Conservation (phyloP, 441 rosid genomes). For the Brassica hybrid region DNA sequence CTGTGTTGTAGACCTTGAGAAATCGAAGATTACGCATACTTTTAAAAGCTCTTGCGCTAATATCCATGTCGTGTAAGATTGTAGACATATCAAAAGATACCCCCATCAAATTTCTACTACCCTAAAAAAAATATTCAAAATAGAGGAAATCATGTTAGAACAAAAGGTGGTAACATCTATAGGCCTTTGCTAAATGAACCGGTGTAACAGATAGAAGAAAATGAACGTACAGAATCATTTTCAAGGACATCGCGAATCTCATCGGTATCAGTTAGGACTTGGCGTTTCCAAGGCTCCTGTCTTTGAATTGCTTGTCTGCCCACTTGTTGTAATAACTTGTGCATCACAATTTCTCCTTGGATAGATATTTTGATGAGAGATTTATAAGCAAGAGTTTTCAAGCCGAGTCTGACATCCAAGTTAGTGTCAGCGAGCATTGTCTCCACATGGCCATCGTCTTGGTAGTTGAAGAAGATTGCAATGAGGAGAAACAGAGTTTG, state of each 20-base stretch:
- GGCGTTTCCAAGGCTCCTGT: conserved; percentile 6
- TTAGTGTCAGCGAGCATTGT: not conserved
- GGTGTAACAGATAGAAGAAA: not conserved
- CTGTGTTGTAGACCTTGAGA: not conserved
- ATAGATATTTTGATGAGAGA: not conserved
- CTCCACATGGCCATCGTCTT: not conserved
- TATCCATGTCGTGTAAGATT: not conserved
- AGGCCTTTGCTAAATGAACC: not conserved
- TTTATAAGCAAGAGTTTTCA: not conserved
- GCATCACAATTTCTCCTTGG: conserved; percentile 8
- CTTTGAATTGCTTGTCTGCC: not conserved
- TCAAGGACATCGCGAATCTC: conserved; percentile 20
- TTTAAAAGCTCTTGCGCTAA: not conserved
- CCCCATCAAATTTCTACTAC: not conserved
- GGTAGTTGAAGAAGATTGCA: conserved; percentile 12
- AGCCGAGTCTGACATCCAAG: not conserved
- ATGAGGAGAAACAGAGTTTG: not conserved
- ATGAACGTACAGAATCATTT: conserved; percentile 6
- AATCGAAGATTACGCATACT: conserved; percentile 4
- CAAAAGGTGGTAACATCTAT: not conserved
- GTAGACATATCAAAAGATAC: conserved; percentile 11
- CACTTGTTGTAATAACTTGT: conserved; percentile 23
- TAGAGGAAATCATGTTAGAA: not conserved
- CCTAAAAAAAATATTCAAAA: not conserved
- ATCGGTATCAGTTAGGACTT: not conserved